Evolutionary conservation across 1,284 basidiomycete species (phyloP), one percentile per base, ranked within the genome.

Genomic region (Caloboletus firmus): DNA sequence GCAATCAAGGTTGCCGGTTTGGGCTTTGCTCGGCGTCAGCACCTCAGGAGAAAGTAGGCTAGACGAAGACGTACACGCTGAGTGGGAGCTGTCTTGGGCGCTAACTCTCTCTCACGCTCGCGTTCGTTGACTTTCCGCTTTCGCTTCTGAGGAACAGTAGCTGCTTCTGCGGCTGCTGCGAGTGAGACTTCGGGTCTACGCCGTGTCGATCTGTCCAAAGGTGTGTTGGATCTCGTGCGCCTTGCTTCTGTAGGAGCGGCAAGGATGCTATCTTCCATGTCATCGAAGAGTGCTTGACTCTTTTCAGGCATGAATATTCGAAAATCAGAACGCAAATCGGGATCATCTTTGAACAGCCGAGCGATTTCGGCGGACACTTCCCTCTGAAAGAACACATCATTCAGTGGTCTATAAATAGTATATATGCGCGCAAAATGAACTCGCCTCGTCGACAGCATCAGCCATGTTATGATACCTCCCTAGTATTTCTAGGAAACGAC

Each of bases 401-500:
- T 60, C 17, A 81, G 77, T 54, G 76, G 76, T 69, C 43, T 79
- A 77, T 79, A 75, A 49, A 77, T 79, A 73, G 79, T 37, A 40
- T 45, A 42, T 45, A 56, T 51, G 58, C 52, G 36, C 47, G 37
- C 10, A 40, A 49, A 59, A 49, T 37, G 17, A 24, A 58, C 85
- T 79, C 71, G 92, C 91, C 73, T 96, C 85, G 72, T 93, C 92
- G 59, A 79, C 79, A 15, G 76, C 71, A 47, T 79, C 78, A 4
- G 78, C 74, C 54, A 75, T 74, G 50, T 81, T 76, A 49, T 84
- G 81, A 64, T 81, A 82, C 41, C 74, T 75, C 3, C 93, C 90
- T 30, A 98, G 75, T 59, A 98, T 94, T 73, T 96, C 93, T 54
- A 98, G 76, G 73, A 99, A 98, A 65, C 92, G 87, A 66, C 91